Conservation (phyloP, 148 eudicot species). For the Rhododendron kiyosumense region DNA sequence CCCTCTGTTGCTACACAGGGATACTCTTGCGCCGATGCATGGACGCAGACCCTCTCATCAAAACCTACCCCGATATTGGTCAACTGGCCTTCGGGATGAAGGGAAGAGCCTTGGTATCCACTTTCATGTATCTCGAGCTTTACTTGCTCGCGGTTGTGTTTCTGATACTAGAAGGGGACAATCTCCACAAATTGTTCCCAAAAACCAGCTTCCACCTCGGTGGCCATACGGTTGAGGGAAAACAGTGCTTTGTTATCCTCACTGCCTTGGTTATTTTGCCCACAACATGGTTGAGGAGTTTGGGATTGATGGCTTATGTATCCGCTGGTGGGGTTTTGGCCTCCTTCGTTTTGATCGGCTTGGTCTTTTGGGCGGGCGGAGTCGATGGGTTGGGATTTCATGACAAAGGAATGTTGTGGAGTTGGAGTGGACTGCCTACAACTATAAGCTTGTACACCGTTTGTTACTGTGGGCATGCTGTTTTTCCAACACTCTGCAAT, state of each 20-base stretch:
- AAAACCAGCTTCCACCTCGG: slow-evolving; percentile 7
- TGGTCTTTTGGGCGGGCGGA: slow-evolving; percentile 39
- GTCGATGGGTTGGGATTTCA: slow-evolving; percentile 55
- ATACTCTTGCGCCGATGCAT: slow-evolving; percentile 34
- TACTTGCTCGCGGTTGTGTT: slow-evolving; percentile 39
- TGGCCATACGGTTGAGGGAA: slow-evolving; percentile 26
- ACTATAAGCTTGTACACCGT: slow-evolving; percentile 50
- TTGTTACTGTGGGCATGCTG: slow-evolving; percentile 61
- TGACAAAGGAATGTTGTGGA: slow-evolving; percentile 32
- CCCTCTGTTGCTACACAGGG: slow-evolving; percentile 38
- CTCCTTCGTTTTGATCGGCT: slow-evolving; percentile 28
- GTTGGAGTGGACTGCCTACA: slow-evolving; percentile 43
- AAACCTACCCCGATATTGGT: slow-evolving; percentile 41
- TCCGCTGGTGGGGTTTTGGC: slow-evolving; percentile 53
- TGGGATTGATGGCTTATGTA: slow-evolving; percentile 45
- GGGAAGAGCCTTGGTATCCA: slow-evolving; percentile 30
- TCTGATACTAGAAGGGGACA: slow-evolving; percentile 44
- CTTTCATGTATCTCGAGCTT: slow-evolving; percentile 39
- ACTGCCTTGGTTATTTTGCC: slow-evolving; percentile 43
- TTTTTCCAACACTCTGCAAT: slow-evolving; percentile 52
- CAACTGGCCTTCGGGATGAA: slow-evolving; percentile 33
- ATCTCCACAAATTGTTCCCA: slow-evolving; percentile 38
- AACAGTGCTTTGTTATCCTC: slow-evolving; percentile 34
- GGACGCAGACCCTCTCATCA: slow-evolving; percentile 26
- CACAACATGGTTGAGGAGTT: slow-evolving; percentile 42